Conservation (phyloP, 345 rosid genomes). For the Tarenaya hassleriana region DNA sequence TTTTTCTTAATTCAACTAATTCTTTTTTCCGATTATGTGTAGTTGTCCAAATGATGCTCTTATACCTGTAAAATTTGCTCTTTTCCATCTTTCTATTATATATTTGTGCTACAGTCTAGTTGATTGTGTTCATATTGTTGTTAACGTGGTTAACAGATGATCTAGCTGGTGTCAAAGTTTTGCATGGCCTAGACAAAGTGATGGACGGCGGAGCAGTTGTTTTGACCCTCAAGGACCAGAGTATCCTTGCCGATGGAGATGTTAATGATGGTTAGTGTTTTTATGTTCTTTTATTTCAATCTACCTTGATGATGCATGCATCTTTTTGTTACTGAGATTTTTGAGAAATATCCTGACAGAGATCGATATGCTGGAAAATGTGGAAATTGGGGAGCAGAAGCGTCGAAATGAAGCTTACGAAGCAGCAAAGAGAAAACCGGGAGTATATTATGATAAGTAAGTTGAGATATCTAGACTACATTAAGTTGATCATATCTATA, state of each 20-base stretch:
- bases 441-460: constrained; percentile 80
- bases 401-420: constrained; percentile 80
- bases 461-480: constrained; percentile 10
- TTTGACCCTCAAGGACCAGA: constrained; percentile 90
- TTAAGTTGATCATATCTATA: constrained; percentile 19
- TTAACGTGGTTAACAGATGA: constrained; percentile 43
- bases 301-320: constrained; percentile 20
- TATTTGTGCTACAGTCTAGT: constrained; percentile 15
- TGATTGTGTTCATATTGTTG: constrained; percentile 5
- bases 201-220: constrained; percentile 93
- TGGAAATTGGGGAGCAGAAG: constrained; percentile 97
- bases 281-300: constrained; percentile 12
- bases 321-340: constrained; percentile 35
- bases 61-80: constrained; percentile 1
- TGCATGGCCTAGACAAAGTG: constrained; percentile 90
- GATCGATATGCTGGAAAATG: constrained; percentile 94
- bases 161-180: constrained; percentile 79
- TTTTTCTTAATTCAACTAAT: too few relatives aligned
- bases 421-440: constrained; percentile 83
- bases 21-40: not conserved
- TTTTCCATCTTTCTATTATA: constrained; percentile 8
- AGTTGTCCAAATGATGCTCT: not conserved
- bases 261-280: constrained; percentile 65
- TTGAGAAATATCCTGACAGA: constrained; percentile 47
- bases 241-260: constrained; percentile 74